Conservation (phyloP, 2,329 filamentous ascomycete species). For the Trichoderma breve region DNA sequence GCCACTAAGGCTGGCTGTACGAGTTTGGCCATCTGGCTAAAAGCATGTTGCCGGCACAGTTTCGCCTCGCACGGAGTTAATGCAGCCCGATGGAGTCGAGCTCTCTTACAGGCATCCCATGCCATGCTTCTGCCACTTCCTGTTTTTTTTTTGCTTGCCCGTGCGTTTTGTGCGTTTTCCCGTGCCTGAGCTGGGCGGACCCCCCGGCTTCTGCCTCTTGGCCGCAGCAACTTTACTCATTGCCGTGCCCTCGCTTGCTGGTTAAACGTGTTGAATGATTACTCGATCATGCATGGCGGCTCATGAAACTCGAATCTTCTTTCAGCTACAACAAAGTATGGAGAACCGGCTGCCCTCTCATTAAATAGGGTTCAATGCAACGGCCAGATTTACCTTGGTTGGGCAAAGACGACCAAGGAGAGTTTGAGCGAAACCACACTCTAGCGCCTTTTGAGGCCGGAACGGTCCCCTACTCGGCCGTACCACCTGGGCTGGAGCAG, state of each 20-base stretch:
- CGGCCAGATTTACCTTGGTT: background rate
- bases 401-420: conserved; percentile 15
- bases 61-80: conserved; percentile 13
- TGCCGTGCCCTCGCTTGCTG: background rate
- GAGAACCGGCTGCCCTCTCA: background rate
- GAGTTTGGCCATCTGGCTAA: background rate
- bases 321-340: background rate
- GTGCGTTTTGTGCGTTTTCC: background rate
- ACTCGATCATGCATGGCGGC: background rate
- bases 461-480: conserved; percentile 13
- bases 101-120: conserved; percentile 1
- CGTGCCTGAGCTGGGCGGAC: background rate
- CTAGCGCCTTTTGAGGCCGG: conserved; percentile 12
- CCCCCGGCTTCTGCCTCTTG: background rate
- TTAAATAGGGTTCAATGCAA: conserved; percentile 13
- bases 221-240: background rate
- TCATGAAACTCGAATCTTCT: background rate
- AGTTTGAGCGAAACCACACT: conserved; percentile 12
- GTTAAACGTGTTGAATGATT: background rate
- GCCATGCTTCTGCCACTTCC: background rate
- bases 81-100: conserved; percentile 11
- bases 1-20: background rate
- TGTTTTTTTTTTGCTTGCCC: background rate
- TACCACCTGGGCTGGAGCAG: background rate
- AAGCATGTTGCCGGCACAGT: conserved; percentile 7